A percentile compares a stretch with the other conserved stretches of the same genome.
Evolutionary conservation across 2,329 filamentous ascomycete genomes (phyloP).

Genomic region (Diaporthe sp.): DNA sequence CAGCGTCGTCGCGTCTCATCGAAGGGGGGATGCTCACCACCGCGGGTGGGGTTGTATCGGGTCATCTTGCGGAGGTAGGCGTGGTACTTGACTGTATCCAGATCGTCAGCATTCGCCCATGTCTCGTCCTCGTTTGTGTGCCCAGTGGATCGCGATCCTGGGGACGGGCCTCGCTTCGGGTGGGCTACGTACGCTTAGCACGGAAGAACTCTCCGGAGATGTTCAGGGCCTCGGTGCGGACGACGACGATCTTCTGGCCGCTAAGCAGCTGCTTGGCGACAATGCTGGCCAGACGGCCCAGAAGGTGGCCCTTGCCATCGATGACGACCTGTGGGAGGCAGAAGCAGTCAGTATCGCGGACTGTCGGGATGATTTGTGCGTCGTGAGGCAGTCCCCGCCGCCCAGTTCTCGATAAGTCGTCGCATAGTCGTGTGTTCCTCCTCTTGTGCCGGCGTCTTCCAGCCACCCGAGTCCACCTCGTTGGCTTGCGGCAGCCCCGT

Average conservation of each 20-base stretch:
- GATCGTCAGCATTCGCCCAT: constrained; percentile 60
- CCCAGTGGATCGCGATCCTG: neutral
- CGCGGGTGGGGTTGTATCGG: constrained; percentile 98
- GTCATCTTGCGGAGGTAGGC: constrained; percentile 99
- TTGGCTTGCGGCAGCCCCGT: neutral
- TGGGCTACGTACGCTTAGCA: constrained; percentile 91
- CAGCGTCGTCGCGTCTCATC: constrained; percentile 42
- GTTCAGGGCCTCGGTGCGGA: constrained; percentile 99
- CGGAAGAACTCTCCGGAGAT: constrained; percentile 99
- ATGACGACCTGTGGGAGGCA: constrained; percentile 84
- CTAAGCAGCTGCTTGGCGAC: constrained; percentile 99
- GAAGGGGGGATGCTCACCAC: constrained; percentile 74
- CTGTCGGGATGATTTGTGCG: constrained; percentile 9
- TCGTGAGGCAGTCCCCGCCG: constrained; percentile 8
- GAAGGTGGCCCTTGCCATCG: constrained; percentile 99
- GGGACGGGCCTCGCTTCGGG: constrained; percentile 39
- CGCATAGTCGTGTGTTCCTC: constrained; percentile 14
- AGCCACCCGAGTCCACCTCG: neutral
- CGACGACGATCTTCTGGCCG: constrained; percentile 99
- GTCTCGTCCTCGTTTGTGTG: neutral
- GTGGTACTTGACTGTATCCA: constrained; percentile 95
- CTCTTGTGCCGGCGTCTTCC: constrained; percentile 1
- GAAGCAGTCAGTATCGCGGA: constrained; percentile 35
- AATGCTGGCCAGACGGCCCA: constrained; percentile 97
- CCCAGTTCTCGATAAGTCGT: constrained; percentile 10